Conservation (phyloP, 2,329 filamentous ascomycete species). For the Aspergillus latus region DNA sequence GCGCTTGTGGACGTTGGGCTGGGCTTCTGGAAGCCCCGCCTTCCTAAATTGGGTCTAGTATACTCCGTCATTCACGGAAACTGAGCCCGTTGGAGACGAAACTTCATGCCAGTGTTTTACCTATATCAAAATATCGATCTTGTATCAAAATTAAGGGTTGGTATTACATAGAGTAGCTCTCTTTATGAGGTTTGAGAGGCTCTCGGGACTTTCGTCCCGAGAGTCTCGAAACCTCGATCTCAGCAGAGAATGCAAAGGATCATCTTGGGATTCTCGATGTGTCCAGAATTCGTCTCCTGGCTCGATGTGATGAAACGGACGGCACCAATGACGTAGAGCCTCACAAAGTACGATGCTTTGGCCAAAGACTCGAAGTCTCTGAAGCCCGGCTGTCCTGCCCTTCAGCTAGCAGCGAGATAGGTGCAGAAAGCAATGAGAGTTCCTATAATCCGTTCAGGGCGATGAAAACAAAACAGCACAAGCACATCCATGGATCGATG, state of each 20-base stretch:
- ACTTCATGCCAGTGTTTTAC: conserved; percentile 7
- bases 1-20: not conserved
- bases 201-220: not conserved
- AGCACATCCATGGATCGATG: conserved; percentile 6
- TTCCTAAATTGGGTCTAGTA: conserved; percentile 8
- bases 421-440: not conserved
- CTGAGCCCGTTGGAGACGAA: not conserved
- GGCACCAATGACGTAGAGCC: conserved; percentile 8
- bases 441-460: not conserved
- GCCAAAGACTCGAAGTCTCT: not conserved
- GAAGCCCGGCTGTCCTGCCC: not conserved
- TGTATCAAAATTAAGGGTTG: conserved; percentile 1
- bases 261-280: conserved; percentile 14
- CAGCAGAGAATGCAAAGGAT: conserved; percentile 6
- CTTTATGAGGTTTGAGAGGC: not conserved
- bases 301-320: conserved; percentile 11
- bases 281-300: conserved; percentile 20
- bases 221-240: not conserved
- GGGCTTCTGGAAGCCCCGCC: conserved; percentile 5
- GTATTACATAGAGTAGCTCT: not conserved
- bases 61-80: not conserved
- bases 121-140: not conserved
- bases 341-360: conserved; percentile 11
- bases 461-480: conserved; percentile 4
- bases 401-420: not conserved